Percentiles rank a stretch among this genome's conserved stretches.
These are phyloP conservation scores for Cutaneotrichosporon spelunceum DNA, from an alignment of 1,284 basidiomycete species.

Conservation along the genomic window DNA sequence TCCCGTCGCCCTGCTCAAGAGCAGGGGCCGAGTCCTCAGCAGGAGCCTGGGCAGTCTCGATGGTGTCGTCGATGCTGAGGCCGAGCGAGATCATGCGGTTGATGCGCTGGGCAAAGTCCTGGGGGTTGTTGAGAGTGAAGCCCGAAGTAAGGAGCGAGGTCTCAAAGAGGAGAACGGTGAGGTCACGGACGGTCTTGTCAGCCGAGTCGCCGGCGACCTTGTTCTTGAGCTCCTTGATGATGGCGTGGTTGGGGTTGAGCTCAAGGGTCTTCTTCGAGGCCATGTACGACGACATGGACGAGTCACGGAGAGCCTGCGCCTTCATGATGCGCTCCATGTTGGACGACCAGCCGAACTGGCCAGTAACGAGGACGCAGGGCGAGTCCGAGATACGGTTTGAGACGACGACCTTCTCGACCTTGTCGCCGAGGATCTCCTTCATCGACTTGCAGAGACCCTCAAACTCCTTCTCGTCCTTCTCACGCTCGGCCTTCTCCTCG, in stretches of 20 bases:
- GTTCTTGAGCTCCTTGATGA: conserved; percentile 88
- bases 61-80: conserved; percentile 55
- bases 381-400: conserved; percentile 98
- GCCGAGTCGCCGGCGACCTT: conserved; percentile 96
- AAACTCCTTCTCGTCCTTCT: conserved; percentile 81
- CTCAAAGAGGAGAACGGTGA: conserved; percentile 94
- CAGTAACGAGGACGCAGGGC: conserved; percentile 94
- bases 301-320: conserved; percentile 96
- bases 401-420: conserved; percentile 98
- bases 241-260: conserved; percentile 90
- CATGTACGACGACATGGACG: conserved; percentile 99
- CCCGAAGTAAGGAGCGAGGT: conserved; percentile 89
- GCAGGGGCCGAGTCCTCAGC: conserved; percentile 43
- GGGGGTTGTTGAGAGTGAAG: conserved; percentile 92
- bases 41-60: conserved; percentile 33
- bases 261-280: conserved; percentile 98
- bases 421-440: conserved; percentile 96
- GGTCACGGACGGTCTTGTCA: conserved; percentile 96
- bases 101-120: conserved; percentile 92
- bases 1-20: conserved; percentile 50
- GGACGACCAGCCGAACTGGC: conserved; percentile 98
- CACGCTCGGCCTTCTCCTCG: conserved; percentile 90
- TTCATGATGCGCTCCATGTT: conserved; percentile 99
- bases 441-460: conserved; percentile 88
- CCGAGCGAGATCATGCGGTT: conserved; percentile 89